Evolutionary conservation across 495 filamentous ascomycete genomes (phyloP).

Genomic region (Articulospora tetracladia): DNA sequence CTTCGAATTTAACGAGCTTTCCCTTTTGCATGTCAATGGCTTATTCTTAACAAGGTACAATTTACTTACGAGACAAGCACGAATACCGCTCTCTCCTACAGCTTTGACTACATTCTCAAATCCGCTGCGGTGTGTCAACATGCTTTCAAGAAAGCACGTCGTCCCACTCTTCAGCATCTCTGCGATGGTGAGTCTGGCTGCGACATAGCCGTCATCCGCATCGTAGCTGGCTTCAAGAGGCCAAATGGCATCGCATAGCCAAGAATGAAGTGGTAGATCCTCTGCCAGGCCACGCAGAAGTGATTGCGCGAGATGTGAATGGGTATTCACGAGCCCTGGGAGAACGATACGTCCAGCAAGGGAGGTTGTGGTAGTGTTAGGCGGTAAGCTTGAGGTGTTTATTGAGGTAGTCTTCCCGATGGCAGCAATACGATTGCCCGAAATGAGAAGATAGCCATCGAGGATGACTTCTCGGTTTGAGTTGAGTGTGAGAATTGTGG

Average conservation of each 20-base stretch:
- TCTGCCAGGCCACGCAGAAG: constrained; percentile 21
- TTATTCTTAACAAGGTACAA: neutral
- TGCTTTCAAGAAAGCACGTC: constrained; percentile 23
- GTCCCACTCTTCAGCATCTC: constrained; percentile 25
- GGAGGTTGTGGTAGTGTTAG: constrained; percentile 11
- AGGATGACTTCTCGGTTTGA: constrained; percentile 20
- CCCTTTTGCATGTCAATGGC: neutral
- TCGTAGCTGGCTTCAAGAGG: constrained; percentile 18
- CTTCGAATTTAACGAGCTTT: constrained; percentile 23
- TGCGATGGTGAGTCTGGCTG: constrained; percentile 19
- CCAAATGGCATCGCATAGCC: constrained; percentile 23
- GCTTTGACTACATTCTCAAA: constrained; percentile 22
- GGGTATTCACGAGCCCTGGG: constrained; percentile 23
- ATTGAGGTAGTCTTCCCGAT: constrained; percentile 12
- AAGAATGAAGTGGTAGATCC: constrained; percentile 20
- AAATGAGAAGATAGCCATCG: constrained; percentile 17
- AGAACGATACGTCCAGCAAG: constrained; percentile 18
- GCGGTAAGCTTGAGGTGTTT: constrained; percentile 3
- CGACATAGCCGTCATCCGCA: constrained; percentile 21
- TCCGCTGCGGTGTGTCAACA: constrained; percentile 23
- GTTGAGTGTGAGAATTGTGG: constrained; percentile 23
- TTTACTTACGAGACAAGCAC: constrained; percentile 14
- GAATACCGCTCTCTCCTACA: constrained; percentile 18
- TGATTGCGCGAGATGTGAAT: constrained; percentile 23
- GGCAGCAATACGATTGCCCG: constrained; percentile 11